Evolutionary conservation across 192 early-diverging fungal species (phyloP).

Genomic region (Backusella luteola): DNA sequence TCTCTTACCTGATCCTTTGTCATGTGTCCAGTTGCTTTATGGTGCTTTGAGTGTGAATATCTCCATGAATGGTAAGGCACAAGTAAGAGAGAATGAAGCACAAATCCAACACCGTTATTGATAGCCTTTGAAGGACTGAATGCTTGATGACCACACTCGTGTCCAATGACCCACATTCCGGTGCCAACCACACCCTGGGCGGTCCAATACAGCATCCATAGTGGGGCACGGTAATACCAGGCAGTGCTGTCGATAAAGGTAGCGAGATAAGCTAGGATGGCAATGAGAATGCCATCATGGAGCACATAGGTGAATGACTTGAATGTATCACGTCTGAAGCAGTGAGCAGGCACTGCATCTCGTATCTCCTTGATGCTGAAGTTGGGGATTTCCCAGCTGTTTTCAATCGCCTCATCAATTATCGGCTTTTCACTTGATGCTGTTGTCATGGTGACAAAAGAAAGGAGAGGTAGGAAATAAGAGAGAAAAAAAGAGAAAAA

Average conservation of each 20-base stretch:
- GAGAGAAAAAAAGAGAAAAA: neutral
- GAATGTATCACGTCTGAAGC: slow-evolving; percentile 84
- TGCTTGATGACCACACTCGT: slow-evolving; percentile 93
- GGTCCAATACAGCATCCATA: slow-evolving; percentile 85
- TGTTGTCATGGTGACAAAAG: neutral
- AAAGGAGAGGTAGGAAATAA: neutral
- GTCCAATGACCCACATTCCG: slow-evolving; percentile 86
- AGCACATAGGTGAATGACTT: slow-evolving; percentile 77
- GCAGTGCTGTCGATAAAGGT: slow-evolving; percentile 57
- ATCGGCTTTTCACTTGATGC: neutral
- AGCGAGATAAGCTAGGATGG: slow-evolving; percentile 64
- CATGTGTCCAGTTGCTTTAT: slow-evolving; percentile 90
- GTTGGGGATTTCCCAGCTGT: slow-evolving; percentile 56
- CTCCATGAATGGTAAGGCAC: slow-evolving; percentile 96
- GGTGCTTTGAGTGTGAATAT: slow-evolving; percentile 88
- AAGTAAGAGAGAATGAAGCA: slow-evolving; percentile 86
- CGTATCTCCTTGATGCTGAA: slow-evolving; percentile 93
- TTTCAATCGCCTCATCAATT: slow-evolving; percentile 37
- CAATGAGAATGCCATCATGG: slow-evolving; percentile 72
- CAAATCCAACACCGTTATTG: slow-evolving; percentile 85
- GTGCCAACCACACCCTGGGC: slow-evolving; percentile 82
- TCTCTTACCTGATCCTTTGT: slow-evolving; percentile 70
- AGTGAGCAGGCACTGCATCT: slow-evolving; percentile 87
- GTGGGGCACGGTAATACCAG: slow-evolving; percentile 49
- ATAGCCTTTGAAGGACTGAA: slow-evolving; percentile 84